Conservation (phyloP, 1,284 basidiomycete genomes). For the Agroathelia rolfsii region DNA sequence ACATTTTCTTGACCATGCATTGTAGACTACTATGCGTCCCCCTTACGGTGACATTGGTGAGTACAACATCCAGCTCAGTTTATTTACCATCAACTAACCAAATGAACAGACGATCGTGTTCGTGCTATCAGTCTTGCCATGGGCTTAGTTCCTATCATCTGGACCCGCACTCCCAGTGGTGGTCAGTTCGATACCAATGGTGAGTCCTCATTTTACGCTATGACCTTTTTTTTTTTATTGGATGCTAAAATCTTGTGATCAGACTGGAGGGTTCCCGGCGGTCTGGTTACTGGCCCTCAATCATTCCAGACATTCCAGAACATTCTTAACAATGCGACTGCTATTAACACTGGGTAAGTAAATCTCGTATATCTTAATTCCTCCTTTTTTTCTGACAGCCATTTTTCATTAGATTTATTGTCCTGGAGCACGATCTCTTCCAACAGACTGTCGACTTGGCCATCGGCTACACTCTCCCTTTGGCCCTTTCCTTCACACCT, state of each 20-base stretch:
- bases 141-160: slow-evolving; percentile 75
- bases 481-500: slow-evolving; percentile 50
- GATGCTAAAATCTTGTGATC: slow-evolving; percentile 9
- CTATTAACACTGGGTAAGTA: slow-evolving; percentile 42
- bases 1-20: slow-evolving; percentile 51
- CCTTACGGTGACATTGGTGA: slow-evolving; percentile 49
- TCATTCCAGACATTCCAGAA: slow-evolving; percentile 48
- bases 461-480: slow-evolving; percentile 75
- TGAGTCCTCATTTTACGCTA: slow-evolving; percentile 22
- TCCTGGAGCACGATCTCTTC: slow-evolving; percentile 83
- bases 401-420: slow-evolving; percentile 64
- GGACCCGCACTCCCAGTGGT: slow-evolving; percentile 54
- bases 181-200: slow-evolving; percentile 76
- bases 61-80: slow-evolving; percentile 14
- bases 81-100: slow-evolving; percentile 11
- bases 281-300: slow-evolving; percentile 46
- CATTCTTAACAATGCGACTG: slow-evolving; percentile 53
- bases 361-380: too few species aligned
- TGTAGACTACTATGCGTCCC: slow-evolving; percentile 16
- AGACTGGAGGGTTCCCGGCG: slow-evolving; percentile 81
- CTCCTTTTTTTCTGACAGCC: background rate
- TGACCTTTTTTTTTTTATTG: slow-evolving; percentile 7
- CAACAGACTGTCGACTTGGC: slow-evolving; percentile 83
- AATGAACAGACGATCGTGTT: slow-evolving; percentile 69
- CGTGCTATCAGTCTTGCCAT: slow-evolving; percentile 77